Evolutionary conservation across 768 basidiomycete species (phyloP).

Genomic region (Phylloporus sp.): DNA sequence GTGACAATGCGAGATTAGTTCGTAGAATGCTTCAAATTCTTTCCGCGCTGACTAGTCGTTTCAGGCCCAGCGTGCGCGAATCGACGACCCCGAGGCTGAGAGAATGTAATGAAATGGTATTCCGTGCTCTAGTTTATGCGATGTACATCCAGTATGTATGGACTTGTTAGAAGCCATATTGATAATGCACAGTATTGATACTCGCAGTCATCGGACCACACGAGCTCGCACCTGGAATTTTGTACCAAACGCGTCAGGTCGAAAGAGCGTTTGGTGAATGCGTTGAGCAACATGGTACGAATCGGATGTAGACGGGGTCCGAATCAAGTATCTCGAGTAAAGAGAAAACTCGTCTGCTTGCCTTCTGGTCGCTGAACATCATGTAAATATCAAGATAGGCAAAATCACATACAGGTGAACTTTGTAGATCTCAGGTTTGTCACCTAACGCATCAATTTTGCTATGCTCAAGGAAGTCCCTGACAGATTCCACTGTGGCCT

Average conservation of each 20-base stretch:
- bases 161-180: slow-evolving; percentile 14
- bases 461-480: slow-evolving; percentile 40
- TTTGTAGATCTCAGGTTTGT: slow-evolving; percentile 45
- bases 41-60: slow-evolving; percentile 6
- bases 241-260: slow-evolving; percentile 31
- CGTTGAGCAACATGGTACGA: slow-evolving; percentile 64
- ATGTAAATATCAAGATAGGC: background rate
- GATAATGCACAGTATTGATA: slow-evolving; percentile 11
- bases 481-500: slow-evolving; percentile 32
- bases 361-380: slow-evolving; percentile 22
- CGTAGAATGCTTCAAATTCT: slow-evolving; percentile 22
- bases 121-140: slow-evolving; percentile 25
- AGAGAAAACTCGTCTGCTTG: slow-evolving; percentile 38
- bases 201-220: slow-evolving; percentile 42
- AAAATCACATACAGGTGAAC: slow-evolving; percentile 42
- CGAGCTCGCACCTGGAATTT: slow-evolving; percentile 44
- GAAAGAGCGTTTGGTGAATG: slow-evolving; percentile 53
- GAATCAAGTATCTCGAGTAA: slow-evolving; percentile 51
- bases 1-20: slow-evolving; percentile 52
- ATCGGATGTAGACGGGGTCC: slow-evolving; percentile 52
- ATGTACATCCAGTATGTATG: slow-evolving; percentile 7
- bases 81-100: slow-evolving; percentile 63
- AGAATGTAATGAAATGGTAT: slow-evolving; percentile 52
- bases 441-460: slow-evolving; percentile 37
- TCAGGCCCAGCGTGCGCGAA: slow-evolving; percentile 54